Base-by-base conservation (phyloP, 805 yeast genomes). In the Metschnikowia bowlesiae region DNA sequence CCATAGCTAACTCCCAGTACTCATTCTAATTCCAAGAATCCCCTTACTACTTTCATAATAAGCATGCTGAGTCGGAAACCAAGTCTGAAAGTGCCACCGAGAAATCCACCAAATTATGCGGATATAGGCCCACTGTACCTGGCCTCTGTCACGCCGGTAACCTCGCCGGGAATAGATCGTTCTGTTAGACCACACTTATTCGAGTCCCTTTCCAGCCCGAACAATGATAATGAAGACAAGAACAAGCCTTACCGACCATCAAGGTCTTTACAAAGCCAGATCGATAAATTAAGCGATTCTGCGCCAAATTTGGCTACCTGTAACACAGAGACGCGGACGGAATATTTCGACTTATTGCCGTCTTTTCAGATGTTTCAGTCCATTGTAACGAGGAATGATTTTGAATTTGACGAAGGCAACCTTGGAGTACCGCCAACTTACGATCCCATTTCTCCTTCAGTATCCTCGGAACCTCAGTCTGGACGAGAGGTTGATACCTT, bases 311-410 rank as follows among this genome's bases (percentile, higher is more conserved):
- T 56, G 39, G 39, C 57, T 6, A 35, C 55, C 8, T 33, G 32
- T 16, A 46, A 55, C 10, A 51, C 60, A 8, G 58, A 54, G 22
- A 44, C 58, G 9, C 53, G 53, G 14, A 58, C 58, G 9, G 62
- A 57, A 44, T 56, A 70, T 50, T 74, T 81, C 46, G 88, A 84
- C 56, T 78, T 84, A 2, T 62, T 84, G 34, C 90, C 89, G 0
- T 82, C 88, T 0, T 84, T 83, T 59, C 86, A 83, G 53, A 80
- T 84, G 83, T 83, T 81, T 58, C 82, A 80, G 56, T 75, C 78
- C 57, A 65, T 76, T 59, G 55, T 76, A 67, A 53, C 73, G 60
- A 48, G 81, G 62, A 60, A 76, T 61, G 73, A 69, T 48, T 55
- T 57, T 31, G 75, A 73, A 51, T 71, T 72, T 46, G 62, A 61